These are phyloP conservation scores for Yamadazyma epiphylla DNA, from an alignment of 1,139 yeast genomes.

Conservation along the genomic window DNA sequence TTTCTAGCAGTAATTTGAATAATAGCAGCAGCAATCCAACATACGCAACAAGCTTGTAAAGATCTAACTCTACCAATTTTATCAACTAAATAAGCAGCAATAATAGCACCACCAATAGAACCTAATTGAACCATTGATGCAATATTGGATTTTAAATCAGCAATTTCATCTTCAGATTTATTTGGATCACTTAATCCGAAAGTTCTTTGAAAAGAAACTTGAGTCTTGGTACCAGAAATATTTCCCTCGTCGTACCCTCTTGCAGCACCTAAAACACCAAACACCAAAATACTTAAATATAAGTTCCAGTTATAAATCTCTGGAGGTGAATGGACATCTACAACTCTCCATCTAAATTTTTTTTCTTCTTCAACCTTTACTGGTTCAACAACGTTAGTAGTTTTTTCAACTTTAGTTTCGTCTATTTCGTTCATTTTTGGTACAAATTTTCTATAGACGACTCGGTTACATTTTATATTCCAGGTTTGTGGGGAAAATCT, in stretches of 20 bases:
- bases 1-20: constrained; percentile 43
- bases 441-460: too few relatives aligned
- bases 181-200: constrained; percentile 45
- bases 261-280: constrained; percentile 58
- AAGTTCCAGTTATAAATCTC: constrained; percentile 48
- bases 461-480: too few relatives aligned
- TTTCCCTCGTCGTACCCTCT: constrained; percentile 63
- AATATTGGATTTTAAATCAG: constrained; percentile 50
- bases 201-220: constrained; percentile 35
- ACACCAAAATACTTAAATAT: constrained; percentile 45
- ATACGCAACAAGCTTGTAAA: constrained; percentile 39
- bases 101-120: constrained; percentile 51
- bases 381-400: neutral
- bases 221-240: constrained; percentile 42
- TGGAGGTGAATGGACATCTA: constrained; percentile 40
- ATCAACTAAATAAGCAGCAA: constrained; percentile 51
- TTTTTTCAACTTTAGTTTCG: neutral
- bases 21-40: constrained; percentile 46
- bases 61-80: constrained; percentile 53
- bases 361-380: constrained; percentile 2
- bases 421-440: neutral
- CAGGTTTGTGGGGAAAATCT: too few relatives aligned
- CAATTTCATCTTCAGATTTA: constrained; percentile 32
- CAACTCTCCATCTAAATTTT: constrained; percentile 25
- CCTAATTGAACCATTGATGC: constrained; percentile 64